A percentile compares a stretch with the other conserved stretches of the same genome.
These are phyloP conservation scores for Onygenales sp. DNA, from an alignment of 2,329 filamentous ascomycete genomes.

Conservation along the genomic window DNA sequence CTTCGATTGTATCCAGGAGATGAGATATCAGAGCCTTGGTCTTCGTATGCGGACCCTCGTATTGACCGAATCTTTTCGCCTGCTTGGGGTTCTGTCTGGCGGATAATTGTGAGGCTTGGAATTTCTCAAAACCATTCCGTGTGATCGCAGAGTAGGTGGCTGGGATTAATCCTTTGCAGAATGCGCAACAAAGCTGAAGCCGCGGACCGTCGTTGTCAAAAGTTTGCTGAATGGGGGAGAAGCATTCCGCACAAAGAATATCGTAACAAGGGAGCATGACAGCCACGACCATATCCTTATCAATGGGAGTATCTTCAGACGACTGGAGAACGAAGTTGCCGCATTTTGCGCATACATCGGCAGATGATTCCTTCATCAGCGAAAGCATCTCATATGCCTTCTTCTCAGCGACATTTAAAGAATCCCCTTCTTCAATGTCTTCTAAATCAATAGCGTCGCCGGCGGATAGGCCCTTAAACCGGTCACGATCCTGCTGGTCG, in stretches of 20 bases:
- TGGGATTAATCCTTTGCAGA: constrained; percentile 57
- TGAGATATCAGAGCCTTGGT: constrained; percentile 72
- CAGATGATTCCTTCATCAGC: constrained; percentile 72
- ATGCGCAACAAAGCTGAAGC: constrained; percentile 47
- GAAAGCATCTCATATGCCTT: constrained; percentile 80
- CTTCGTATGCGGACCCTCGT: constrained; percentile 84
- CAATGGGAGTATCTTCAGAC: constrained; percentile 38
- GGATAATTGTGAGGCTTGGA: constrained; percentile 48
- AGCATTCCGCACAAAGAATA: constrained; percentile 68
- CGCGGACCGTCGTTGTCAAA: constrained; percentile 39
- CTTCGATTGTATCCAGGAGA: constrained; percentile 54
- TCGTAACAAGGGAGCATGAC: constrained; percentile 83
- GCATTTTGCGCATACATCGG: constrained; percentile 65
- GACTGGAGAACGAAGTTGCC: constrained; percentile 45
- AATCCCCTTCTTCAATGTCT: constrained; percentile 58
- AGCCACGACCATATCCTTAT: constrained; percentile 49
- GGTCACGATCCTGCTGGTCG: constrained; percentile 69
- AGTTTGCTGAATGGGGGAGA: constrained; percentile 49
- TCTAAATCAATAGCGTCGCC: constrained; percentile 84
- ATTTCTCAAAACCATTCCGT: constrained; percentile 43
- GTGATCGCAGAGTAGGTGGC: constrained; percentile 60
- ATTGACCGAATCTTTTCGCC: constrained; percentile 55
- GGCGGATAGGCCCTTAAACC: constrained; percentile 70
- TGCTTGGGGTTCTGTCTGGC: constrained; percentile 38
- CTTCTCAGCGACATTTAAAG: constrained; percentile 50